These are phyloP conservation scores for Brassica rapa DNA, from an alignment of 345 rosid genomes.

Conservation along the genomic window DNA sequence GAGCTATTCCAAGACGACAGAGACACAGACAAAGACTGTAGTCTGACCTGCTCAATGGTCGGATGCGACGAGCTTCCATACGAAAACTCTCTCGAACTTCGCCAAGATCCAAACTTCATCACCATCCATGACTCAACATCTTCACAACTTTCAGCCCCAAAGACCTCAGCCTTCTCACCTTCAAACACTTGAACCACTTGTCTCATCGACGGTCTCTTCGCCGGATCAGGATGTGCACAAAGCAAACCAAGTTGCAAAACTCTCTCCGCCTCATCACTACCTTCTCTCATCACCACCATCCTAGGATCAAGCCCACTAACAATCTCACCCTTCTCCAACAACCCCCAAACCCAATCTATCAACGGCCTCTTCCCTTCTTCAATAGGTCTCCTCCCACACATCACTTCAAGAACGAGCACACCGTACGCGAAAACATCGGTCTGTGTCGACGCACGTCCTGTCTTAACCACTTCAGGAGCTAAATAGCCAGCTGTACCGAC, in stretches of 20 bases:
- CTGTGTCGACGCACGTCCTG: slow-evolving; percentile 50
- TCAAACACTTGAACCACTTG: slow-evolving; percentile 50
- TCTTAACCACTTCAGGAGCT: slow-evolving; percentile 67
- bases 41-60: slow-evolving; percentile 34
- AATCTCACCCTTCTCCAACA: slow-evolving; percentile 42
- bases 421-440: slow-evolving; percentile 55
- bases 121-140: slow-evolving; percentile 39
- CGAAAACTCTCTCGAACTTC: slow-evolving; percentile 33
- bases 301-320: slow-evolving; percentile 34
- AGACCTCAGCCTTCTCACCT: slow-evolving; percentile 36
- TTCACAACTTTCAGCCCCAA: slow-evolving; percentile 33
- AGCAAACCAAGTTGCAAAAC: slow-evolving; percentile 50
- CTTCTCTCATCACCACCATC: slow-evolving; percentile 31
- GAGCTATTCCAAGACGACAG: slow-evolving; percentile 38
- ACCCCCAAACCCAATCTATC: slow-evolving; percentile 44
- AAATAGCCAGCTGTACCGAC: slow-evolving; percentile 78
- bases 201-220: slow-evolving; percentile 51
- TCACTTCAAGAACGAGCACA: slow-evolving; percentile 50
- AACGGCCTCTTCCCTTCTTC: slow-evolving; percentile 54
- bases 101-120: slow-evolving; percentile 36
- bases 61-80: slow-evolving; percentile 37
- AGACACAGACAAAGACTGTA: slow-evolving; percentile 33
- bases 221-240: slow-evolving; percentile 48
- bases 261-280: slow-evolving; percentile 39
- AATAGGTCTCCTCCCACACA: slow-evolving; percentile 53